A percentile compares a stretch with the other conserved stretches of the same genome.
phyloP scores from a whole-genome alignment of 176 grass and related monocot species.

The Eremochloa ophiuroides region DNA sequence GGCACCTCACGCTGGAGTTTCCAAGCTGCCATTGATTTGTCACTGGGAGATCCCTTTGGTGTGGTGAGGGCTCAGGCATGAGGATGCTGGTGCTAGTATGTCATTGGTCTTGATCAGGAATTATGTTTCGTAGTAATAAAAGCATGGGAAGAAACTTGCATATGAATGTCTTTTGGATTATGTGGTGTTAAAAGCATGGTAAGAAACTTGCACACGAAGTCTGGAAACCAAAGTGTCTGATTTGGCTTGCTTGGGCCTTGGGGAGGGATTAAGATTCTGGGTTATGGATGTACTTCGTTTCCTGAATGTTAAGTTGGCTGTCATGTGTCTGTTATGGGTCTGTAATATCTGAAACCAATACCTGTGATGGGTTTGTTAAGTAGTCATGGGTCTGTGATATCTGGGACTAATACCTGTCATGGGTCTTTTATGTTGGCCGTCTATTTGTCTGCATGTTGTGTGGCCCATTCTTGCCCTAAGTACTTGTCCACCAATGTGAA shows the following conservation, averaged over 20 bases:
- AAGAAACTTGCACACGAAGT: background rate
- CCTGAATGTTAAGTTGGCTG: background rate
- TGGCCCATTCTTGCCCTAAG: background rate
- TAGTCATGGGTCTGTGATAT: no score
- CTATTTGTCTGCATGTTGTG: conserved; percentile 4
- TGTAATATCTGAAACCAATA: background rate
- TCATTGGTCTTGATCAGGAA: background rate
- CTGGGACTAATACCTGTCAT: background rate
- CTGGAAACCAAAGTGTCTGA: background rate
- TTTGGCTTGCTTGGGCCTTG: background rate
- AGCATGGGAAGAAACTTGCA: no score
- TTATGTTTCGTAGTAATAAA: background rate
- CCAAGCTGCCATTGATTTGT: background rate
- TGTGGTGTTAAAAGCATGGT: background rate
- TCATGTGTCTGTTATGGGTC: background rate
- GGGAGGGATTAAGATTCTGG: background rate
- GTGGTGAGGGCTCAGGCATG: background rate
- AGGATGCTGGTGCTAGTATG: background rate
- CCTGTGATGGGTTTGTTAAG: background rate
- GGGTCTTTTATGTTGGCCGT: background rate
- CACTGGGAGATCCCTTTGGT: background rate
- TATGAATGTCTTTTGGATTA: no score
- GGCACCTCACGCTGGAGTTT: background rate
- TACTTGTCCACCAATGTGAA: background rate
- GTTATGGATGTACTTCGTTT: background rate